A percentile compares a stretch with the other conserved stretches of the same genome.
These are phyloP conservation scores for Verbena officinalis DNA, from an alignment of 257 asterid genomes.

Conservation along the genomic window DNA sequence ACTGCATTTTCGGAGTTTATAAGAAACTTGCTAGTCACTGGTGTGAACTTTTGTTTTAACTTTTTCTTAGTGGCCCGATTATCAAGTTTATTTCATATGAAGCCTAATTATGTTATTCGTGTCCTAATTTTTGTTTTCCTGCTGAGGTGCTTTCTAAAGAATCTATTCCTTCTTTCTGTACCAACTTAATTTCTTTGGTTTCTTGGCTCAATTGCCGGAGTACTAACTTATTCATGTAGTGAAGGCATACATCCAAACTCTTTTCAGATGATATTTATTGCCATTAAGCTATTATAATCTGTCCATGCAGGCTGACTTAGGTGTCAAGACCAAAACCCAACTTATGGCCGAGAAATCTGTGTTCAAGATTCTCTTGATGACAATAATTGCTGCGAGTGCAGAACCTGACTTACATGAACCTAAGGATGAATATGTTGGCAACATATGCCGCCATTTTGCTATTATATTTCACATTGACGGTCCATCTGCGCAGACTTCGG, in stretches of 20 bases:
- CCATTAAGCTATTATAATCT: constrained; percentile 21
- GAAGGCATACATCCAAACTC: constrained; percentile 11
- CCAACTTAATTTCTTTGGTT: not conserved
- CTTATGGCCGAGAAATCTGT: constrained; percentile 99
- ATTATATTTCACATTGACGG: constrained; percentile 85
- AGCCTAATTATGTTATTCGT: constrained; percentile 5
- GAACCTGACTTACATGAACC: constrained; percentile 83
- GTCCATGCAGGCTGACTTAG: constrained; percentile 89
- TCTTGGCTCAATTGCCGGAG: constrained; percentile 15
- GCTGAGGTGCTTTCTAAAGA: not conserved
- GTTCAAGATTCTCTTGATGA: constrained; percentile 91
- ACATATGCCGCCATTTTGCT: constrained; percentile 94
- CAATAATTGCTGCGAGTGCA: constrained; percentile 92
- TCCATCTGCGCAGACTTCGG: constrained; percentile 54
- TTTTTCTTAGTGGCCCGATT: not conserved
- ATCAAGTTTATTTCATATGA: constrained; percentile 22
- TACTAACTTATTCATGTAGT: constrained; percentile 2
- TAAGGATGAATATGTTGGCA: constrained; percentile 76
- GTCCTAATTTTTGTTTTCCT: not conserved
- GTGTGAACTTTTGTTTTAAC: constrained; percentile 12
- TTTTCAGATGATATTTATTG: constrained; percentile 13
- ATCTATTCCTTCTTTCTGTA: constrained; percentile 4
- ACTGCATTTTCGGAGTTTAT: constrained; percentile 9
- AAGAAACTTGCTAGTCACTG: constrained; percentile 2
- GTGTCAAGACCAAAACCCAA: constrained; percentile 99